phyloP scores from a whole-genome alignment of 371 early-diverging fungal genomes.

The Lichtheimia ornata region DNA sequence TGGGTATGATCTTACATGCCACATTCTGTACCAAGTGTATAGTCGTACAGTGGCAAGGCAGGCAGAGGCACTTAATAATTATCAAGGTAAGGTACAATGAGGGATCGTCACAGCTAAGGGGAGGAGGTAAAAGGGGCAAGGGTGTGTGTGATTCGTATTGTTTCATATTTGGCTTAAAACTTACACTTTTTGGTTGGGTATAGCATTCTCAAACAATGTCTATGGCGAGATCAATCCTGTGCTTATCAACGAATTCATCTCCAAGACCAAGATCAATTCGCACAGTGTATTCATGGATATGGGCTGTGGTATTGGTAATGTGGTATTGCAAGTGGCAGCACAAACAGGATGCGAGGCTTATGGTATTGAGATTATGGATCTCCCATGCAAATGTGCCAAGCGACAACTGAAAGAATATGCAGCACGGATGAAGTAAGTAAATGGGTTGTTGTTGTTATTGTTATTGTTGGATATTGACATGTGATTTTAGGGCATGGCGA shows the following conservation, averaged over 20 bases:
- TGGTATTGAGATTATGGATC: conserved; percentile 94
- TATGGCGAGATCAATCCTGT: conserved; percentile 93
- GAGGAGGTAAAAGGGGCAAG: neutral
- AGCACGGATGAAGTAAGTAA: conserved; percentile 71
- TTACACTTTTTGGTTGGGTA: neutral
- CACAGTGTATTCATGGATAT: conserved; percentile 88
- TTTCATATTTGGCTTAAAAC: neutral
- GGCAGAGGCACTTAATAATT: conserved; percentile 80
- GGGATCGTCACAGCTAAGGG: neutral
- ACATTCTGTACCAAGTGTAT: conserved; percentile 88
- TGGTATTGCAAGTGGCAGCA: conserved; percentile 93
- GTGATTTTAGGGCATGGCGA: conserved; percentile 54
- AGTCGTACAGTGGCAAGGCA: conserved; percentile 84
- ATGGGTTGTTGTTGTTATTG: neutral
- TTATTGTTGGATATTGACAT: neutral
- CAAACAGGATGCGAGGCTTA: conserved; percentile 81
- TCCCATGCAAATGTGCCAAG: conserved; percentile 79
- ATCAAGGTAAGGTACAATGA: conserved; percentile 61
- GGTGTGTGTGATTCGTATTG: neutral
- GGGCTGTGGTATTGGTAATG: conserved; percentile 95
- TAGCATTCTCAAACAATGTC: conserved; percentile 91
- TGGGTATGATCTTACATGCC: conserved; percentile 75
- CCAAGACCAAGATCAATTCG: conserved; percentile 64
- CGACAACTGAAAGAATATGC: conserved; percentile 84
- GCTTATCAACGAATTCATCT: conserved; percentile 85